These are phyloP conservation scores for Pilobolus umbonatus DNA, from an alignment of 192 early-diverging fungal genomes.

Conservation along the genomic window DNA sequence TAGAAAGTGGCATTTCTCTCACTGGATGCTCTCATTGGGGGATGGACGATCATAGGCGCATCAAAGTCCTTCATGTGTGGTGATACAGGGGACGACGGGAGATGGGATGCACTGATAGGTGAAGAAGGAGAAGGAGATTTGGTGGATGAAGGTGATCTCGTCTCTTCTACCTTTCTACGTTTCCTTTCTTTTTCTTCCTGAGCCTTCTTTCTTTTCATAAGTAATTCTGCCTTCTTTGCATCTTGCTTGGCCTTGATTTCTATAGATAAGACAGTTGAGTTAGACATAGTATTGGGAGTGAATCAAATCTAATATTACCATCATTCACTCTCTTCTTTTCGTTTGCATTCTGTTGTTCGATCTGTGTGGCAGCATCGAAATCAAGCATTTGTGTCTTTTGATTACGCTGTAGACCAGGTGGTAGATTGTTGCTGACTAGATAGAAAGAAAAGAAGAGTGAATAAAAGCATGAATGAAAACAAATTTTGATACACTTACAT, in stretches of 20 bases:
- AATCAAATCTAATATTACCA: slow-evolving; percentile 3
- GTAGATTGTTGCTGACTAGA: slow-evolving; percentile 1
- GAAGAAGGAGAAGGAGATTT: not conserved
- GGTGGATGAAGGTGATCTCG: too few species aligned
- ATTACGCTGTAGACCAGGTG: slow-evolving; percentile 20
- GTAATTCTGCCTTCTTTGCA: not conserved
- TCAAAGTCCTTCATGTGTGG: too few species aligned
- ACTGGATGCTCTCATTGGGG: too few species aligned
- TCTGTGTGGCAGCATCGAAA: slow-evolving; percentile 16
- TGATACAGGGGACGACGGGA: too few species aligned
- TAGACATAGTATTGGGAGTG: not conserved
- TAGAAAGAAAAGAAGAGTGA: slow-evolving; percentile 10
- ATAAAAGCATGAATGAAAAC: not conserved
- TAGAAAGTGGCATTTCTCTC: too few species aligned
- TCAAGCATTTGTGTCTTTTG: slow-evolving; percentile 25
- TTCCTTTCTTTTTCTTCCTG: slow-evolving; percentile 5
- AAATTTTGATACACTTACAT: not conserved
- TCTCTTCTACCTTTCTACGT: not conserved
- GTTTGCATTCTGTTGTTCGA: slow-evolving; percentile 15
- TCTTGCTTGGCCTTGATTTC: not conserved
- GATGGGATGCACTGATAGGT: not conserved
- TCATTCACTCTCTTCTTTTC: slow-evolving; percentile 1
- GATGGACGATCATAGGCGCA: too few species aligned
- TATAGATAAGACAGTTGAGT: not conserved
- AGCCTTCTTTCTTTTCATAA: not conserved